Percentiles rank a stretch among this genome's conserved stretches.
These are phyloP conservation scores for Brasilioporus rufonigricans DNA, from an alignment of 768 basidiomycete species.

Conservation along the genomic window DNA sequence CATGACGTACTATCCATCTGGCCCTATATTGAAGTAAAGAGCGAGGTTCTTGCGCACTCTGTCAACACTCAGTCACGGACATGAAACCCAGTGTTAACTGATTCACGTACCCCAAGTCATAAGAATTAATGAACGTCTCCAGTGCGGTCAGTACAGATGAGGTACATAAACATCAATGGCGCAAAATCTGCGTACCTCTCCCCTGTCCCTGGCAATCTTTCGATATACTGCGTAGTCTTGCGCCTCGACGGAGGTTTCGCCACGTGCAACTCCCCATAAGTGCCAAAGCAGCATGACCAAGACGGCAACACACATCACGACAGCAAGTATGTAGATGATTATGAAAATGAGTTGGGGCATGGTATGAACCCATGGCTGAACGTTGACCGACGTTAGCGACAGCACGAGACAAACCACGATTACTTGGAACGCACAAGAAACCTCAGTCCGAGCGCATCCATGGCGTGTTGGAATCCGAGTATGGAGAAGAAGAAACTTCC, in stretches of 20 bases:
- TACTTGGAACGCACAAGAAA: slow-evolving; percentile 36
- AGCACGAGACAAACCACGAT: neutral
- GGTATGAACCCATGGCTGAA: slow-evolving; percentile 51
- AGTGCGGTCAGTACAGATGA: neutral
- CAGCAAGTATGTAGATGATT: slow-evolving; percentile 70
- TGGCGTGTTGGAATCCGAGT: slow-evolving; percentile 62
- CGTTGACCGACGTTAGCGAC: neutral
- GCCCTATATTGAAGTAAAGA: slow-evolving; percentile 86
- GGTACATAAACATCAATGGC: neutral
- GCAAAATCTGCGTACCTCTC: slow-evolving; percentile 50
- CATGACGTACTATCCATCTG: slow-evolving; percentile 74
- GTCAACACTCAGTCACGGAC: neutral
- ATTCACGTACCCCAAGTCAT: slow-evolving; percentile 72
- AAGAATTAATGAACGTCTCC: slow-evolving; percentile 85
- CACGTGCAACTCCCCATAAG: slow-evolving; percentile 63
- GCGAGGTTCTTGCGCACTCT: slow-evolving; percentile 63
- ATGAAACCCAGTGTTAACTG: neutral
- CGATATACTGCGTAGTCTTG: slow-evolving; percentile 85
- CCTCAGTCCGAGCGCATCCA: slow-evolving; percentile 57
- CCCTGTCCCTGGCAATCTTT: slow-evolving; percentile 61
- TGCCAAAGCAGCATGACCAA: slow-evolving; percentile 73
- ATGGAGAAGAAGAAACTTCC: slow-evolving; percentile 58
- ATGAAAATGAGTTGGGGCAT: slow-evolving; percentile 71
- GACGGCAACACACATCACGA: slow-evolving; percentile 74
- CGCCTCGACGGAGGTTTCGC: slow-evolving; percentile 87